These are phyloP conservation scores for Amoeboradix gromovi DNA, from an alignment of 371 early-diverging fungal genomes.

Conservation along the genomic window DNA sequence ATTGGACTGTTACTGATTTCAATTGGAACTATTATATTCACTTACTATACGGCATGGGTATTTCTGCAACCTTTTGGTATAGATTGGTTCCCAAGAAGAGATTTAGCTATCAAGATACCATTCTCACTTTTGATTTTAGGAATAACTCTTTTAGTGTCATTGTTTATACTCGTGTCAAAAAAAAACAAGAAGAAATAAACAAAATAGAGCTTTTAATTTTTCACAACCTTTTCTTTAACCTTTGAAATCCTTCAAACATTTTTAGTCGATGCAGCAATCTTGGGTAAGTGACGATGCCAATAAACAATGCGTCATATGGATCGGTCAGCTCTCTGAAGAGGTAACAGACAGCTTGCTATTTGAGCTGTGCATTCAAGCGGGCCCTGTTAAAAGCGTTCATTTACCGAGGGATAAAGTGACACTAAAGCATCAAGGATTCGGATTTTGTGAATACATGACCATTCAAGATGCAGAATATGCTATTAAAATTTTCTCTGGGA, in stretches of 20 bases:
- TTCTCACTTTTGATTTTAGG: neutral
- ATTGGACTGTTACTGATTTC: neutral
- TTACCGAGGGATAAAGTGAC: conserved; percentile 90
- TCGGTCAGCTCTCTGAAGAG: conserved; percentile 85
- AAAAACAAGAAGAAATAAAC: neutral
- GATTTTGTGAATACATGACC: conserved; percentile 72
- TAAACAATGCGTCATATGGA: conserved; percentile 26
- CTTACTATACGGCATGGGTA: neutral
- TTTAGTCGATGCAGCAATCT: neutral
- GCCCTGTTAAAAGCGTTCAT: conserved; percentile 80
- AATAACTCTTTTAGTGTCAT: neutral
- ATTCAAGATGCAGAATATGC: conserved; percentile 92
- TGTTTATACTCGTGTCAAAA: neutral
- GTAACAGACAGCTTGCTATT: conserved; percentile 70
- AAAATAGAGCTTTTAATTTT: no score
- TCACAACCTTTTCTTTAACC: no score
- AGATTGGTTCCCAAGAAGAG: neutral
- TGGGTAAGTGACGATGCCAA: neutral
- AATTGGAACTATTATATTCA: neutral
- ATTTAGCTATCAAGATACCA: neutral
- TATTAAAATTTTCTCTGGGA: conserved; percentile 24
- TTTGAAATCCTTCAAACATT: no score
- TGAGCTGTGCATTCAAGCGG: conserved; percentile 93
- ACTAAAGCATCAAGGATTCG: conserved; percentile 73
- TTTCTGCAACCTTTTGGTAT: neutral